Percentiles rank a stretch among this genome's conserved stretches.
Evolutionary conservation across 495 filamentous ascomycete genomes (phyloP).

Genomic region (Viridothelium virens): DNA sequence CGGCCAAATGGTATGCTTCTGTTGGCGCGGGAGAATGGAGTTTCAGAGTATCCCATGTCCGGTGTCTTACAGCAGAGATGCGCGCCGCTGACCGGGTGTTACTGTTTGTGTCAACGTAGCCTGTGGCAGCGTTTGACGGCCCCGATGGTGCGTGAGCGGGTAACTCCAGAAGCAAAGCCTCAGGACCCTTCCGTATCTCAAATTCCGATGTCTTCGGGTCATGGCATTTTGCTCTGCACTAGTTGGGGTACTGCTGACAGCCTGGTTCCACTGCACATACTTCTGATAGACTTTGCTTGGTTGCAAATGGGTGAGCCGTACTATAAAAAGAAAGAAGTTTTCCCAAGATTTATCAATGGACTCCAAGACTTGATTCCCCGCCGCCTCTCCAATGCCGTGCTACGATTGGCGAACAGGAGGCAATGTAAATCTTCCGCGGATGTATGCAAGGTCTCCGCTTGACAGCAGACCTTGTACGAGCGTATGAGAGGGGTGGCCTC

Average conservation of each 20-base stretch:
- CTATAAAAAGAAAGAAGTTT: neutral
- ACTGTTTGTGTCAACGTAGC: neutral
- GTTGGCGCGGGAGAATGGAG: neutral
- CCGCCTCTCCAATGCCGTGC: neutral
- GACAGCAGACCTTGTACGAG: neutral
- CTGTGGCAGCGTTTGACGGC: neutral
- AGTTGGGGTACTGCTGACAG: constrained; percentile 3
- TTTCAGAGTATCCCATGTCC: neutral
- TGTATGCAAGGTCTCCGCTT: neutral
- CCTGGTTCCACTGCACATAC: neutral
- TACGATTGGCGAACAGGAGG: neutral
- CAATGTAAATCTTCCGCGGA: neutral
- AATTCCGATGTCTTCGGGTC: constrained; percentile 5
- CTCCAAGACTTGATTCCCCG: neutral
- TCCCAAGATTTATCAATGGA: neutral
- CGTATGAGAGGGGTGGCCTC: neutral
- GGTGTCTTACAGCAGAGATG: neutral
- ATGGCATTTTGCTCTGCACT: constrained; percentile 5
- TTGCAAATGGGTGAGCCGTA: neutral
- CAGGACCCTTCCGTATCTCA: neutral
- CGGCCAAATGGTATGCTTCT: too few species aligned
- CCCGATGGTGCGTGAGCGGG: neutral
- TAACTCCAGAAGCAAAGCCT: too few species aligned
- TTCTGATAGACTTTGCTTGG: neutral
- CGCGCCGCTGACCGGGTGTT: neutral